A percentile compares a stretch with the other conserved stretches of the same genome.
These are phyloP conservation scores for Amanita jacksonii DNA, from an alignment of 768 basidiomycete species.

Conservation along the genomic window DNA sequence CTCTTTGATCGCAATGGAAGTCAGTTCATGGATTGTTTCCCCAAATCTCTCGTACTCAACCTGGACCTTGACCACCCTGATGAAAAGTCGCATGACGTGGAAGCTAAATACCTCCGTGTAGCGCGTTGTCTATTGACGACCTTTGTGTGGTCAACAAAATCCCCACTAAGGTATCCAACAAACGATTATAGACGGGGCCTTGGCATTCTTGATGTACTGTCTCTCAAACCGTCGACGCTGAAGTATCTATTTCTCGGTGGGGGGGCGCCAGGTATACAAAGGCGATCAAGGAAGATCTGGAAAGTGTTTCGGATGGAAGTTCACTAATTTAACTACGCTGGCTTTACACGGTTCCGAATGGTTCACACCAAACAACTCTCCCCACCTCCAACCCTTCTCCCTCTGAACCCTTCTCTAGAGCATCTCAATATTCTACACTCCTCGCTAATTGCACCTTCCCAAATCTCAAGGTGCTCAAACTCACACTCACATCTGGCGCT, in stretches of 20 bases:
- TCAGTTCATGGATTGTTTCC: constrained; percentile 30
- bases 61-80: constrained; percentile 12
- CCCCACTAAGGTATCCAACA: constrained; percentile 19
- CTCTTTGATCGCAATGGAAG: constrained; percentile 31
- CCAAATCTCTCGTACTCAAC: constrained; percentile 26
- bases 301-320: constrained; percentile 25
- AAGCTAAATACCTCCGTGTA: constrained; percentile 24
- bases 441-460: constrained; percentile 31
- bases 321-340: constrained; percentile 21
- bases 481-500: constrained; percentile 33
- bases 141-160: constrained; percentile 36
- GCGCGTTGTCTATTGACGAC: constrained; percentile 27
- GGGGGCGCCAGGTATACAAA: constrained; percentile 28
- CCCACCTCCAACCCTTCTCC: constrained; percentile 21
- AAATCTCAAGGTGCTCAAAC: constrained; percentile 28
- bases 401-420: constrained; percentile 23
- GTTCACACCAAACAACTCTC: constrained; percentile 21
- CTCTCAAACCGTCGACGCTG: constrained; percentile 17
- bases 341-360: constrained; percentile 21
- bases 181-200: constrained; percentile 29
- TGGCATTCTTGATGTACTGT: constrained; percentile 25
- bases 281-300: constrained; percentile 18
- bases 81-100: constrained; percentile 16
- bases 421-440: constrained; percentile 30
- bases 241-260: constrained; percentile 28